Base-by-base conservation (phyloP, 2,329 filamentous ascomycete genomes). In the Pseudomassariella vexata region DNA sequence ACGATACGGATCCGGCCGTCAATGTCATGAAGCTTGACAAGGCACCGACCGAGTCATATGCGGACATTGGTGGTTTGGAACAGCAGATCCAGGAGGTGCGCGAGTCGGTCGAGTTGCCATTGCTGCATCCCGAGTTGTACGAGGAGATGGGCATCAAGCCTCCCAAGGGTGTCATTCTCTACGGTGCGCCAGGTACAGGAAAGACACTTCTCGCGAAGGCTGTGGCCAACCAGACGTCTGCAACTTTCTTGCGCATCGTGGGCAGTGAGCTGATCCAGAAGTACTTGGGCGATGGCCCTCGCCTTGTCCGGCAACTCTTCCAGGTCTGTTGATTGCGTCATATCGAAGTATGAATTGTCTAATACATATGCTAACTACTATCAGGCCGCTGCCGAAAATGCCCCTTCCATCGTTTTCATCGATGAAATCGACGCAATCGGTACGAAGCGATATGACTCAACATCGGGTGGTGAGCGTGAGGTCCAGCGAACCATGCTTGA, bases 71-170 rank as follows among this genome's bases (percentile, higher is more conserved):
- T 69, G 92, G 92, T 58, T 62, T 98, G 47, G 92, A 98, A 61
- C 66, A 76, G 37, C 92, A 98, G 60, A 98, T 98, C 39, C 92
- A 98, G 57, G 92, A 98, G 65, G 92, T 98, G 27, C 76, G 92
- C 47, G 92, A 98, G 67, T 94, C 92, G 2, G 92, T 98, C 36
- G 92, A 98, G 66, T 64, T 98, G 50, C 92, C 92, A 5, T 70
- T 98, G 42, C 71, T 98, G 38, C 92, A 98, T 57, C 92, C 92
- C 1, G 92, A 98, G 63, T 68, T 98, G 32, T 98, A 98, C 63
- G 92, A 98, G 62, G 92, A 98, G 69, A 98, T 98, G 92, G 92
- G 92, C 54, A 96, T 98, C 73, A 98, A 98, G 65, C 92, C 92
- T 5, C 92, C 92, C 39, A 98, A 98, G 75, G 92, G 92, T 73